Percentiles rank a stretch among this genome's conserved stretches.
Conservation (phyloP, 768 basidiomycete genomes). For the Xanthoconium purpureum region DNA sequence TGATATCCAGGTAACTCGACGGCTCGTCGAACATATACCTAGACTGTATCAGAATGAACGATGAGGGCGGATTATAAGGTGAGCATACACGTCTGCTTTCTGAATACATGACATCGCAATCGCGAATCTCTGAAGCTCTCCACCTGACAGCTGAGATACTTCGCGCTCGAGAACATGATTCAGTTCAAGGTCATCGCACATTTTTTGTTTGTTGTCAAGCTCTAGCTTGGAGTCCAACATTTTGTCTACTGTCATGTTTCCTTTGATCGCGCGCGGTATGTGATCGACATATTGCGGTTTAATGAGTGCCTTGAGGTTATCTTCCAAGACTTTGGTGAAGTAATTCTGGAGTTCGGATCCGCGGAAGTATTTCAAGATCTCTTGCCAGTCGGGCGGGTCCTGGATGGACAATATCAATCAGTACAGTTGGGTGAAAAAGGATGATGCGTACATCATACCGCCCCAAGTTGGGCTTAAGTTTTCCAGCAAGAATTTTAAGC, state of each 20-base stretch:
- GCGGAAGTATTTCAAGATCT: slow-evolving; percentile 97
- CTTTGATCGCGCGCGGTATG: slow-evolving; percentile 95
- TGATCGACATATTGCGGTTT: slow-evolving; percentile 99
- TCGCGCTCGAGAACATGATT: slow-evolving; percentile 85
- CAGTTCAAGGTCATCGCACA: slow-evolving; percentile 85
- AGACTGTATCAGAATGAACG: slow-evolving; percentile 9
- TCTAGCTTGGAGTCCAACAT: slow-evolving; percentile 95
- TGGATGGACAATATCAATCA: slow-evolving; percentile 27
- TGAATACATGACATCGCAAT: slow-evolving; percentile 98
- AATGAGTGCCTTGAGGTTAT: slow-evolving; percentile 97
- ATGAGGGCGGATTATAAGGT: background rate
- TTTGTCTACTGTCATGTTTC: slow-evolving; percentile 74
- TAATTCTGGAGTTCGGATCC: slow-evolving; percentile 99
- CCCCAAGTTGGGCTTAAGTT: slow-evolving; percentile 96
- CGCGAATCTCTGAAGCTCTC: slow-evolving; percentile 96
- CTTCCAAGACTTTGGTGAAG: slow-evolving; percentile 98
- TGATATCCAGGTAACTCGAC: slow-evolving; percentile 96
- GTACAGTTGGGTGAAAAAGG: background rate
- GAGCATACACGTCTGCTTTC: slow-evolving; percentile 85
- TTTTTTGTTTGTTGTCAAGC: slow-evolving; percentile 80
- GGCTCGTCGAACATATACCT: slow-evolving; percentile 99
- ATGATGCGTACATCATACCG: slow-evolving; percentile 77
- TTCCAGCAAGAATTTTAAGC: slow-evolving; percentile 93
- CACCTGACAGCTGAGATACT: slow-evolving; percentile 84
- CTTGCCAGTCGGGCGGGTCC: slow-evolving; percentile 99